Evolutionary conservation across 441 rosid genomes (phyloP), one percentile per base, ranked within the genome.

Genomic region (Rhodomyrtus psidioides): DNA sequence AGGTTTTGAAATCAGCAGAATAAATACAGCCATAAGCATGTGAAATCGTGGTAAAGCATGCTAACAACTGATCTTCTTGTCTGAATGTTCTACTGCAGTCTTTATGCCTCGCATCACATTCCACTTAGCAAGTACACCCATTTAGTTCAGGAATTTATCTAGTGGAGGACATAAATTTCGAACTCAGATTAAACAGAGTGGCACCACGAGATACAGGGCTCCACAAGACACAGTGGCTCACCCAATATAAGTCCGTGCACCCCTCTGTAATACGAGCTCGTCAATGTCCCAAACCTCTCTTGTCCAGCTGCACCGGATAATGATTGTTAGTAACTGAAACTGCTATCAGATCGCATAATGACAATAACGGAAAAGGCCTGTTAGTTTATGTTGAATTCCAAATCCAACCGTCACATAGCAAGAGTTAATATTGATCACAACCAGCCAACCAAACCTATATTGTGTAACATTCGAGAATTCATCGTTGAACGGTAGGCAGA

Each of bases 201-300:
- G 79, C 62, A 62, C 49, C 44, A n/a, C 27, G 3, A 85, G 53
- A 82, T 23, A 42, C 76, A 10, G 42, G 27, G 49, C 79, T 70
- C 49, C 79, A 9, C n/a, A 10, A 34, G 79, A 70, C 79, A 65
- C 6, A 34, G n/a, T 84, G 51, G 81, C 92, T 88, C 89, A 95
- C 97, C 95, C n/a, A 95, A 95, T 54, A 95, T 89, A 84, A 95
- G 91, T 56, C 97, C 97, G 23, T 95, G 96, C 30, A 95, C 92
- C 12, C 95, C 96, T 88, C 97, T 90, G 46, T 95, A 95, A 88
- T 95, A 95, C 42, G 97, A 95, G 89, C 92, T 93, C 30, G 88
- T 91, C 83, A 95, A 85, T 53, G 90, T 90, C 85, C 97, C 94
- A 84, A 95, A 95, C 83, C 95, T 92, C 91, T 95, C 96, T 89